Conservation (phyloP, 2,329 filamentous ascomycete genomes). For the Cladosporium sphaerospermum region DNA sequence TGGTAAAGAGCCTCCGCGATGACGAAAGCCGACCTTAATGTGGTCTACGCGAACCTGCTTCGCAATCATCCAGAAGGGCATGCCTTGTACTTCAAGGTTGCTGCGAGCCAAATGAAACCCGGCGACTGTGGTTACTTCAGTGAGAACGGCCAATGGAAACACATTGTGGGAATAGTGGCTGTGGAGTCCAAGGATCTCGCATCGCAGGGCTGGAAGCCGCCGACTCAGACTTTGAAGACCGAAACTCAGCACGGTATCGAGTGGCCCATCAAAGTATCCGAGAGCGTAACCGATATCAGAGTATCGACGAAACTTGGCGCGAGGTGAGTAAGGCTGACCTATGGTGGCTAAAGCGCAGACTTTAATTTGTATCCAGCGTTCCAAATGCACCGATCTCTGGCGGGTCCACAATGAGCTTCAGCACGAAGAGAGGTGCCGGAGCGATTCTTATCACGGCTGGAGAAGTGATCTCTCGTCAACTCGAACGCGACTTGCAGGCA, state of each 20-base stretch:
- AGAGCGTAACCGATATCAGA: neutral
- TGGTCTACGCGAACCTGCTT: neutral
- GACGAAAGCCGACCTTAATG: neutral
- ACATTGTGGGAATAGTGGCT: neutral
- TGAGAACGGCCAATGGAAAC: neutral
- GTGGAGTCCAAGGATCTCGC: neutral
- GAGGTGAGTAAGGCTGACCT: too few relatives aligned
- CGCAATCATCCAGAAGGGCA: neutral
- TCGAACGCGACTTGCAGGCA: neutral
- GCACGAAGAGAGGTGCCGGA: neutral
- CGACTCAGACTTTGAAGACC: neutral
- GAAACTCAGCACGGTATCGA: neutral
- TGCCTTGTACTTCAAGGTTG: neutral
- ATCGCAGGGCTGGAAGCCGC: neutral
- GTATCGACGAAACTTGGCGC: too few relatives aligned
- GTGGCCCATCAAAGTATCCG: neutral
- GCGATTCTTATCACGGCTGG: neutral
- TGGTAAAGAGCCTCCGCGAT: neutral
- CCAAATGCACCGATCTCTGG: neutral
- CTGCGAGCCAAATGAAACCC: neutral
- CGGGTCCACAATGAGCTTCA: neutral
- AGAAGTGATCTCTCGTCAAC: neutral
- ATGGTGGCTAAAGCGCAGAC: too few relatives aligned
- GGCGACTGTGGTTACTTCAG: neutral
- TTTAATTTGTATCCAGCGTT: neutral